phyloP scores from a whole-genome alignment of 352 stramenopile species.

The Globisporangium parvum region DNA sequence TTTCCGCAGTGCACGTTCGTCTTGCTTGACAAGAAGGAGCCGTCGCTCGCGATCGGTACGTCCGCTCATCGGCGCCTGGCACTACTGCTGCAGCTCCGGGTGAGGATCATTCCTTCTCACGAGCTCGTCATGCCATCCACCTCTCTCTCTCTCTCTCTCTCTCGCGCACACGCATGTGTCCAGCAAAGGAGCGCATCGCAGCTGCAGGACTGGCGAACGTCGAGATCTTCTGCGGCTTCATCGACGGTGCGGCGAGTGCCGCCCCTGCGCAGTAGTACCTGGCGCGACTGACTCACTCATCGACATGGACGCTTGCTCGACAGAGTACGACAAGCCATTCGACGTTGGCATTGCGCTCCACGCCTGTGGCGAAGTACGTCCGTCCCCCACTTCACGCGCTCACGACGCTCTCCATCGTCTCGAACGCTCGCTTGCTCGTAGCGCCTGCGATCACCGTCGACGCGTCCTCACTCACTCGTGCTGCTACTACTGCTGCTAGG shows the following conservation, averaged over 20 bases:
- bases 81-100: not conserved
- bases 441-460: too few species aligned
- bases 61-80: not conserved
- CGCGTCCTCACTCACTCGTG: not conserved
- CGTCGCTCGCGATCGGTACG: constrained; percentile 68
- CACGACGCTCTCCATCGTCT: too few species aligned
- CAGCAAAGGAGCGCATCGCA: constrained; percentile 59
- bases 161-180: not conserved
- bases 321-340: constrained; percentile 51
- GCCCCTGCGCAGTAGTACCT: too few species aligned
- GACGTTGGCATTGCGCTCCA: constrained; percentile 79
- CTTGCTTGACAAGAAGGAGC: constrained; percentile 71
- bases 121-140: not conserved
- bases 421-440: too few species aligned
- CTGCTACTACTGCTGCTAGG: constrained; percentile 11
- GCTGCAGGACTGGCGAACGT: constrained; percentile 59
- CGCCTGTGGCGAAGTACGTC: constrained; percentile 60
- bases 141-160: too few species aligned
- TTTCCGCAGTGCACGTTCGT: constrained; percentile 74
- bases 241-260: constrained; percentile 41
- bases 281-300: too few species aligned
- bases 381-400: too few species aligned
- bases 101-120: not conserved
- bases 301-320: not conserved
- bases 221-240: constrained; percentile 66